Conservation (phyloP, 1,284 basidiomycete genomes). For the Irpex rosettiformis region DNA sequence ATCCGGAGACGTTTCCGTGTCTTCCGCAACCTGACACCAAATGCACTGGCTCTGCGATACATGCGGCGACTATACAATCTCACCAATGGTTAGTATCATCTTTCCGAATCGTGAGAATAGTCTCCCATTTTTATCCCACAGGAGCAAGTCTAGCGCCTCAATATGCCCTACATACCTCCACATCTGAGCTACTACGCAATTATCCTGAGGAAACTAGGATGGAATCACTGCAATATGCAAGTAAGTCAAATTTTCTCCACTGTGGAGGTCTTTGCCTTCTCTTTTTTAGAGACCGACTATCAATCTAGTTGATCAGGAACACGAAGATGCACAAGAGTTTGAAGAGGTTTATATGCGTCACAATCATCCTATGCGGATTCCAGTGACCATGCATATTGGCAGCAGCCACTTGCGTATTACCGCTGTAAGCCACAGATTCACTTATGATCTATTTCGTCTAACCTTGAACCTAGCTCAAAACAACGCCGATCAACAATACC, state of each 20-base stretch:
- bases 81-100: conserved; percentile 53
- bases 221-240: conserved; percentile 48
- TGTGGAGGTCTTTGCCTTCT: conserved; percentile 5
- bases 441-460: background rate
- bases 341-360: conserved; percentile 62
- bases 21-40: conserved; percentile 78
- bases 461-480: conserved; percentile 47
- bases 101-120: background rate
- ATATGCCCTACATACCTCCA: conserved; percentile 23
- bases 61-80: conserved; percentile 74
- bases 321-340: conserved; percentile 51
- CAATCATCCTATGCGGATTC: conserved; percentile 54
- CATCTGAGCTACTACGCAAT: conserved; percentile 49
- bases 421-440: conserved; percentile 43
- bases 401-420: conserved; percentile 65
- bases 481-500: conserved; percentile 57
- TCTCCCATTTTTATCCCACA: conserved; percentile 4
- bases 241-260: conserved; percentile 32
- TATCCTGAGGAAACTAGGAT: conserved; percentile 46
- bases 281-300: too few species aligned
- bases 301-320: conserved; percentile 63
- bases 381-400: conserved; percentile 61
- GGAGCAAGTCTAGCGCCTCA: conserved; percentile 18
- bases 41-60: conserved; percentile 69
- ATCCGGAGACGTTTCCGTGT: conserved; percentile 54